Percentiles rank a stretch among this genome's conserved stretches.
Evolutionary conservation across 306 rosid species (phyloP).

Genomic region (Fagus crenata): DNA sequence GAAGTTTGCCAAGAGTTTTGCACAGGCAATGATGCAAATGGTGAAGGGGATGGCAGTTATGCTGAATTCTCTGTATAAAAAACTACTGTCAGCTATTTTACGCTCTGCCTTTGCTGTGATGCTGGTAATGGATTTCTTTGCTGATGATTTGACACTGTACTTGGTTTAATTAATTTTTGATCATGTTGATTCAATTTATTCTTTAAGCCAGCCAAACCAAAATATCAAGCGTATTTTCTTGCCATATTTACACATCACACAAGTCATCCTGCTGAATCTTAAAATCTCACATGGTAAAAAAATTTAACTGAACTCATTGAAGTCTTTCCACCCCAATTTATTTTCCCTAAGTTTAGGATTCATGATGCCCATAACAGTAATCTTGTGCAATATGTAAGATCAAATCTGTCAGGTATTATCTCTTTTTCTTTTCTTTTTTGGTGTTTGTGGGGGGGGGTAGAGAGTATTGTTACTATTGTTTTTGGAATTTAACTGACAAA

Average conservation of each 20-base stretch:
- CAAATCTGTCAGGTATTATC: not conserved
- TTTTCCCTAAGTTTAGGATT: slow-evolving; percentile 16
- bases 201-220: not conserved
- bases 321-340: slow-evolving; percentile 8
- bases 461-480: not conserved
- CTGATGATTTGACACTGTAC: slow-evolving; percentile 25
- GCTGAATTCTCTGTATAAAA: slow-evolving; percentile 57
- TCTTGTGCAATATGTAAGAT: slow-evolving; percentile 1
- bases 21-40: slow-evolving; percentile 44
- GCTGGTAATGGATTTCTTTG: slow-evolving; percentile 55
- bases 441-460: too few relatives aligned
- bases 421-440: not conserved
- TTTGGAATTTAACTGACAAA: not conserved
- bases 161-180: slow-evolving; percentile 12
- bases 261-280: not conserved
- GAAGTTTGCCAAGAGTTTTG: slow-evolving; percentile 42
- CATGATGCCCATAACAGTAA: slow-evolving; percentile 4
- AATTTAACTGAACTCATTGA: slow-evolving; percentile 10
- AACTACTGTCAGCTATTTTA: slow-evolving; percentile 54
- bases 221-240: not conserved
- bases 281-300: not conserved
- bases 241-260: not conserved
- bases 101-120: slow-evolving; percentile 59
- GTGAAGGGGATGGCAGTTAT: slow-evolving; percentile 50
- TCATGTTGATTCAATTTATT: slow-evolving; percentile 10